A percentile compares a stretch with the other conserved stretches of the same genome.
These are phyloP conservation scores for Podospora sp. DNA, from an alignment of 495 filamentous ascomycete genomes.

Conservation along the genomic window DNA sequence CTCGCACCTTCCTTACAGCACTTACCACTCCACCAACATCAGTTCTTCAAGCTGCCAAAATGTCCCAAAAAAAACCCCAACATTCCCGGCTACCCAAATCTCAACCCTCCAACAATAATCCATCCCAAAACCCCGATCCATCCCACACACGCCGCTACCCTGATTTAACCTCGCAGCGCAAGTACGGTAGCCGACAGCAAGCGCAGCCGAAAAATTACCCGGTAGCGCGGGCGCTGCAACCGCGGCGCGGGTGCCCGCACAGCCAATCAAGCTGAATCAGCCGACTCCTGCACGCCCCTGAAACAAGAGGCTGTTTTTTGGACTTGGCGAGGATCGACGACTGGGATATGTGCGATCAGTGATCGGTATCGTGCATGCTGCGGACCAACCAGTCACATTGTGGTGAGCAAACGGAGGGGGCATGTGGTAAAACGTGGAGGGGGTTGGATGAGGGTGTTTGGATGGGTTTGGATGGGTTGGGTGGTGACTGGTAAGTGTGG, in stretches of 20 bases:
- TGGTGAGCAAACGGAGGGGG: background rate
- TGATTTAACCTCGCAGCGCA: too few species aligned
- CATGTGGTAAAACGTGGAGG: background rate
- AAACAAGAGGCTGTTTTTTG: background rate
- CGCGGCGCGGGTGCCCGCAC: background rate
- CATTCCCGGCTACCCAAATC: background rate
- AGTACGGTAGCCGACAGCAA: too few species aligned
- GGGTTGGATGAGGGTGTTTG: background rate
- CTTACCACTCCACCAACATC: background rate
- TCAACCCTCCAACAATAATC: background rate
- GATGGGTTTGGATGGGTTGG: background rate
- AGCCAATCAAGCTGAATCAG: background rate
- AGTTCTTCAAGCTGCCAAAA: too few species aligned
- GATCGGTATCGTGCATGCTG: background rate
- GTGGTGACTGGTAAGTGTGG: background rate
- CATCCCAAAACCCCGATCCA: background rate
- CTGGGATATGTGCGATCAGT: background rate
- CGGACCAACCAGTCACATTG: background rate
- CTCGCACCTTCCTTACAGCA: too few species aligned
- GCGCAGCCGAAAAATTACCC: background rate
- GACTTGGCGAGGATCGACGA: background rate
- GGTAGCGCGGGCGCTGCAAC: background rate
- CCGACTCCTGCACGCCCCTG: too few species aligned
- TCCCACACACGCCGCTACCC: too few species aligned
- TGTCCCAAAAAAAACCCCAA: too few species aligned